Percentiles rank a stretch among this genome's conserved stretches.
Conservation (phyloP, 306 rosid species). For the Lathyrus aphaca region DNA sequence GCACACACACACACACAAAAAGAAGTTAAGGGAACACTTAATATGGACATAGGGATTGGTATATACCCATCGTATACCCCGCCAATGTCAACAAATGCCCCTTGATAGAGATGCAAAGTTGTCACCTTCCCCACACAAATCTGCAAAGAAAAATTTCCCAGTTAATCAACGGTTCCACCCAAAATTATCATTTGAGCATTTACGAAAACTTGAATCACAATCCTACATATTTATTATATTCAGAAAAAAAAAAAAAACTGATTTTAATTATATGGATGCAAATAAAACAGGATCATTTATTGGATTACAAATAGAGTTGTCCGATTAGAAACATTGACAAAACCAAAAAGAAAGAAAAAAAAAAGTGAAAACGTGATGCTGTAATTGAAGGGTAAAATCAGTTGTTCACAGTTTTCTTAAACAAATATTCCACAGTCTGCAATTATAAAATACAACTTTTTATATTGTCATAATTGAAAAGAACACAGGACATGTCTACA, state of each 20-base stretch:
- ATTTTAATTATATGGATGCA: slow-evolving; percentile 15
- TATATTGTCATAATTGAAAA: slow-evolving; percentile 14
- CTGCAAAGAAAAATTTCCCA: slow-evolving; percentile 53
- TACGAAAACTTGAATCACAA: slow-evolving; percentile 12
- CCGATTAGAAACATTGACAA: slow-evolving; percentile 11
- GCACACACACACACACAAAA: not conserved
- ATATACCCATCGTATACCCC: slow-evolving; percentile 93
- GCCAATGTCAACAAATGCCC: slow-evolving; percentile 97
- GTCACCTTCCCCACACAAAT: slow-evolving; percentile 86
- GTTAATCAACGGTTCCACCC: not conserved
- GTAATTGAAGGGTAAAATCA: slow-evolving; percentile 19
- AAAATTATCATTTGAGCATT: slow-evolving; percentile 31
- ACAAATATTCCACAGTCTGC: slow-evolving; percentile 5
- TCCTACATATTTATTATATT: not conserved
- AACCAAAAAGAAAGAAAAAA: not conserved
- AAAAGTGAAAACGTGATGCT: not conserved
- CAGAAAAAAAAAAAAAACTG: slow-evolving; percentile 9
- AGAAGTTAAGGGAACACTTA: slow-evolving; percentile 18
- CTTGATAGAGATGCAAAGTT: slow-evolving; percentile 87
- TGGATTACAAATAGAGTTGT: slow-evolving; percentile 20
- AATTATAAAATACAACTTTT: slow-evolving; percentile 16
- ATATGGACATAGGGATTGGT: slow-evolving; percentile 17
- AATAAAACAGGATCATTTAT: slow-evolving; percentile 20
- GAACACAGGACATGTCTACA: slow-evolving; percentile 1
- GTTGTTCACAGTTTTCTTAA: not conserved